phyloP scores from a whole-genome alignment of 1,139 yeast species.

The Geotrichum fermentans region DNA sequence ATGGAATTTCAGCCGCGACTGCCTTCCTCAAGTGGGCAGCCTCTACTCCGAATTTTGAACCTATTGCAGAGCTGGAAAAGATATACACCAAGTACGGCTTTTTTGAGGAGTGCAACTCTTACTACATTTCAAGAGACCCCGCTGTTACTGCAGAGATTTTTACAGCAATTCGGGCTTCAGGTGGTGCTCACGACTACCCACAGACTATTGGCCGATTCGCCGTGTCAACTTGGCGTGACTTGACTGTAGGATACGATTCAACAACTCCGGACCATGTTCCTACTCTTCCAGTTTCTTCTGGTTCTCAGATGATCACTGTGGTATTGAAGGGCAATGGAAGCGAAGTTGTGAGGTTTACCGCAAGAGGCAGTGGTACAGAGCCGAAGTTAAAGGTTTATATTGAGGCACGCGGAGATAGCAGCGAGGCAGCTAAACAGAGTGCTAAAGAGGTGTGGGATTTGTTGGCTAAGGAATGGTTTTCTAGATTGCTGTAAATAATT shows the following conservation, averaged over 20 bases:
- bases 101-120: constrained; percentile 81
- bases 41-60: constrained; percentile 33
- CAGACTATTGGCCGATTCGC: constrained; percentile 47
- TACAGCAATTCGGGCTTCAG: constrained; percentile 41
- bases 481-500: constrained; percentile 7
- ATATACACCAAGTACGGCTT: constrained; percentile 69
- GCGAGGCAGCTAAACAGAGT: constrained; percentile 44
- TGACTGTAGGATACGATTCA: constrained; percentile 78
- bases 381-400: constrained; percentile 90
- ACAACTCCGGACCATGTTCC: constrained; percentile 56
- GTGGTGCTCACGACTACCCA: constrained; percentile 38
- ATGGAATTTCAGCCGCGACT: constrained; percentile 78
- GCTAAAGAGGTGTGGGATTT: constrained; percentile 69
- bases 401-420: constrained; percentile 58
- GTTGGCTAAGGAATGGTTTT: constrained; percentile 41
- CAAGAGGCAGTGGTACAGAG: constrained; percentile 94
- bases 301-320: constrained; percentile 84
- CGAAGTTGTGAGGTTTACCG: constrained; percentile 63
- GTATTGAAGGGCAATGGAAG: constrained; percentile 32
- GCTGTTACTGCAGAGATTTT: constrained; percentile 51
- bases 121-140: constrained; percentile 62
- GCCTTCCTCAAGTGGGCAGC: constrained; percentile 72
- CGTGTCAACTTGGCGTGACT: constrained; percentile 71
- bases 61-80: constrained; percentile 47
- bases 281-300: constrained; percentile 59